A percentile compares a stretch with the other conserved stretches of the same genome.
Conservation (phyloP, 2,329 filamentous ascomycete species). For the Aotearoamyces nothofagi region DNA sequence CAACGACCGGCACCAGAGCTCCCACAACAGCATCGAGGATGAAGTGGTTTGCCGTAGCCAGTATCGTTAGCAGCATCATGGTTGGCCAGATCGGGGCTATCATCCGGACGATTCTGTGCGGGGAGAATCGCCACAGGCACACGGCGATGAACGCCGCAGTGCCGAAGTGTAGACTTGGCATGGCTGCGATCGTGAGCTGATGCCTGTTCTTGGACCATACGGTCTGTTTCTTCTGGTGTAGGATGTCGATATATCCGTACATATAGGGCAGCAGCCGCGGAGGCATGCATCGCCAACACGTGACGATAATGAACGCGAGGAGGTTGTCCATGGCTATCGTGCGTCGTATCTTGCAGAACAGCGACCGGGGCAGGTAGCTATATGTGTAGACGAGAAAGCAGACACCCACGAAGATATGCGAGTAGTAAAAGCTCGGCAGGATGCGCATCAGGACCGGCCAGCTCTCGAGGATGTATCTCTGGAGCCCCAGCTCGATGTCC, state of each 20-base stretch:
- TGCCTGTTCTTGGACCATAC: conserved; percentile 29
- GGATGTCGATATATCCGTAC: conserved; percentile 31
- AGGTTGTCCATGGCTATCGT: conserved; percentile 31
- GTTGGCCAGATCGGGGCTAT: conserved; percentile 27
- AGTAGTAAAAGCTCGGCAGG: conserved; percentile 28
- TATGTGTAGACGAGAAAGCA: conserved; percentile 32
- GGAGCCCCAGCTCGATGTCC: too few species aligned
- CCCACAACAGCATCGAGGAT: conserved; percentile 22
- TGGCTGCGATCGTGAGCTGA: conserved; percentile 31
- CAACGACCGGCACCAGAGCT: conserved; percentile 19
- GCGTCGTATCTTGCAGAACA: conserved; percentile 27
- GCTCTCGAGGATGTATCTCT: conserved; percentile 23
- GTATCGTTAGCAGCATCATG: conserved; percentile 25
- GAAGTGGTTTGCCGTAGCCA: conserved; percentile 26
- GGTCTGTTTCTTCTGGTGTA: conserved; percentile 20
- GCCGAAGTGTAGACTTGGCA: conserved; percentile 33
- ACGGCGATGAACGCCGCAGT: conserved; percentile 23
- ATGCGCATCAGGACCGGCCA: conserved; percentile 22
- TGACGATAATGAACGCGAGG: conserved; percentile 31
- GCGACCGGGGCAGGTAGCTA: conserved; percentile 24
- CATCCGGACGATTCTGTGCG: conserved; percentile 21
- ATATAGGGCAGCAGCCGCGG: conserved; percentile 29
- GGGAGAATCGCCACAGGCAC: conserved; percentile 23
- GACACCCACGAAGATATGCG: conserved; percentile 28
- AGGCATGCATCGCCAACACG: conserved; percentile 30